A percentile compares a stretch with the other conserved stretches of the same genome.
Conservation (phyloP, 352 stramenopile species). For the Pythium oligandrum region DNA sequence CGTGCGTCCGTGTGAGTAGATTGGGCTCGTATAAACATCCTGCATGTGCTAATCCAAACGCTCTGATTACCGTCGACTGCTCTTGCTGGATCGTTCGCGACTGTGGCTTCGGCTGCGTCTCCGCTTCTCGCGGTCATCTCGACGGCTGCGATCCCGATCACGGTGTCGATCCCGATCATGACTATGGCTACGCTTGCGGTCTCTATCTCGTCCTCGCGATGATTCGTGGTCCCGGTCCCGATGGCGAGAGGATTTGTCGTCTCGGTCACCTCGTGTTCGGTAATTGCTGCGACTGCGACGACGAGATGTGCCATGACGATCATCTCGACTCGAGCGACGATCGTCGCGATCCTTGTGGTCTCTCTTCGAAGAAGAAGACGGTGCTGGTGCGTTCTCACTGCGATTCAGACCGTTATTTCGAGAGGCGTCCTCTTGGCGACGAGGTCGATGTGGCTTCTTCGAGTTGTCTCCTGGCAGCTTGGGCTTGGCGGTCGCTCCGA, state of each 20-base stretch:
- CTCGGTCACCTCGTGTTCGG: too few relatives aligned
- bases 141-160: slow-evolving; percentile 4
- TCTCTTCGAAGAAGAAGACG: too few relatives aligned
- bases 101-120: slow-evolving; percentile 25
- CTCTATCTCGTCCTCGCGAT: background rate
- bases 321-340: too few relatives aligned
- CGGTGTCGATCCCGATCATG: slow-evolving; percentile 7
- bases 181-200: slow-evolving; percentile 12
- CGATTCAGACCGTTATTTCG: background rate
- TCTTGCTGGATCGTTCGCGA: slow-evolving; percentile 14
- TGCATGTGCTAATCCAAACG: too few relatives aligned
- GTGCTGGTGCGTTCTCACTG: background rate
- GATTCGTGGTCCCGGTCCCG: too few relatives aligned
- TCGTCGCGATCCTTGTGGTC: too few relatives aligned
- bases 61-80: background rate
- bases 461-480: slow-evolving; percentile 35
- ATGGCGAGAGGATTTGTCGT: too few relatives aligned
- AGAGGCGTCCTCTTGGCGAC: slow-evolving; percentile 1
- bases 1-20: background rate
- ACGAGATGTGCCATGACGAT: too few relatives aligned
- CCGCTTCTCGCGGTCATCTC: slow-evolving; percentile 11
- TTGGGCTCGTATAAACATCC: slow-evolving; percentile 1
- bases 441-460: slow-evolving; percentile 27
- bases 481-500: slow-evolving; percentile 86
- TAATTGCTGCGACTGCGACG: background rate